These are phyloP conservation scores for Rhodotorula sp. DNA, from an alignment of 1,284 basidiomycete species.

Conservation along the genomic window DNA sequence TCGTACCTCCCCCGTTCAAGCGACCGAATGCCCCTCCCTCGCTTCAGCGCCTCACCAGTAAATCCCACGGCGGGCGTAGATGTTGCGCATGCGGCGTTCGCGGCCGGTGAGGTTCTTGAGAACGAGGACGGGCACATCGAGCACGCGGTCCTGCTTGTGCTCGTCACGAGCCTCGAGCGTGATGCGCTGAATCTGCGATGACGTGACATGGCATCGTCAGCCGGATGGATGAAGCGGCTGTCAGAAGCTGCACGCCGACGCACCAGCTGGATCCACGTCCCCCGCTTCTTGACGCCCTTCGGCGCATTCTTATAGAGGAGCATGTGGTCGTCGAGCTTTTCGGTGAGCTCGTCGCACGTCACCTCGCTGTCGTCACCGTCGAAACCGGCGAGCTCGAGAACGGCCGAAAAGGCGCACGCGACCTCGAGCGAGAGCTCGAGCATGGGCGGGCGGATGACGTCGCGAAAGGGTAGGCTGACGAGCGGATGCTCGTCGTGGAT, in stretches of 20 bases:
- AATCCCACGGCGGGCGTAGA: no score
- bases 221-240: no score
- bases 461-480: no score
- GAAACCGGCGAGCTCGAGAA: background rate
- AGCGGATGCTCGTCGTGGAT: background rate
- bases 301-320: conserved; percentile 8
- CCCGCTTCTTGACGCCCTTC: background rate
- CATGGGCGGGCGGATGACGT: no score
- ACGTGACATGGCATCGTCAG: background rate
- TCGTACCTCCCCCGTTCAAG: background rate
- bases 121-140: background rate
- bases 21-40: background rate
- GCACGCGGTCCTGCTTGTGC: background rate
- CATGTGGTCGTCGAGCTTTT: background rate
- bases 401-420: background rate
- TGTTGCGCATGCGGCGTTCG: background rate
- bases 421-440: conserved; percentile 4
- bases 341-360: background rate
- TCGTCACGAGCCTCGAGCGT: background rate
- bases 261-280: background rate
- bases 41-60: background rate
- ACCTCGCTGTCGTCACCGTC: background rate
- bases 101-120: background rate
- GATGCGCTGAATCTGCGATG: background rate
- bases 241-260: background rate